Evolutionary conservation across 192 early-diverging fungal species (phyloP).

Genomic region (Coemansia brasiliensis): DNA sequence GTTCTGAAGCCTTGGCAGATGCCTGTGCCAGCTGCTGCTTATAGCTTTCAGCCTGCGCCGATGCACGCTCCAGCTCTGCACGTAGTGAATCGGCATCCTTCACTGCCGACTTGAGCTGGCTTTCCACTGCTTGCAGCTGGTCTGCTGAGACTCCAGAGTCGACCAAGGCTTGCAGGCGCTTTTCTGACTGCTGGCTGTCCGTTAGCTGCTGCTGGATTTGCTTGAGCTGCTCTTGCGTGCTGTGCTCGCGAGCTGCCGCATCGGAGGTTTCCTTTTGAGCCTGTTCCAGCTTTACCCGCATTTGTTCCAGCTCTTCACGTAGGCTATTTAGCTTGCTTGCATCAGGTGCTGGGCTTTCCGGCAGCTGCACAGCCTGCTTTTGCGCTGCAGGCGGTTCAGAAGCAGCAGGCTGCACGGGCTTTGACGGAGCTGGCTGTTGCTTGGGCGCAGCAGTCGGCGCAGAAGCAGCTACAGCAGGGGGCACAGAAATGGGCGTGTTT

Average conservation of each 20-base stretch:
- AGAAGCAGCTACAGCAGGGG: background rate
- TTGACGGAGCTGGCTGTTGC: background rate
- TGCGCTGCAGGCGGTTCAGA: background rate
- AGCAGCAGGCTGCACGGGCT: background rate
- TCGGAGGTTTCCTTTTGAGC: conserved; percentile 7
- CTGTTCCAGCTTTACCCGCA: conserved; percentile 25
- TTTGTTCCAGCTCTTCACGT: conserved; percentile 65
- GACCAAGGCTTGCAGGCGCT: conserved; percentile 15
- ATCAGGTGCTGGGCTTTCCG: conserved; percentile 25
- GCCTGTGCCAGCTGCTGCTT: conserved; percentile 20
- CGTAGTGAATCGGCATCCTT: conserved; percentile 20
- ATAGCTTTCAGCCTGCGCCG: conserved; percentile 20
- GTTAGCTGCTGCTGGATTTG: conserved; percentile 13
- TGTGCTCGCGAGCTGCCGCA: conserved; percentile 12
- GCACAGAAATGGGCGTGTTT: conserved; percentile 3
- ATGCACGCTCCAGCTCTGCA: conserved; percentile 15
- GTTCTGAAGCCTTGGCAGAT: conserved; percentile 10
- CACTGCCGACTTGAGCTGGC: conserved; percentile 18
- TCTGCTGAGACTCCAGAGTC: conserved; percentile 3
- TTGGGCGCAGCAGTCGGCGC: background rate
- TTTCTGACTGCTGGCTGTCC: conserved; percentile 11
- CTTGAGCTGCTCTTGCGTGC: conserved; percentile 13
- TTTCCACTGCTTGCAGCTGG: conserved; percentile 12
- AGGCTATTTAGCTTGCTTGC: conserved; percentile 75
- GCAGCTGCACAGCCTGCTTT: background rate